Conservation (phyloP, 768 basidiomycete genomes). For the Lactarius sp. region DNA sequence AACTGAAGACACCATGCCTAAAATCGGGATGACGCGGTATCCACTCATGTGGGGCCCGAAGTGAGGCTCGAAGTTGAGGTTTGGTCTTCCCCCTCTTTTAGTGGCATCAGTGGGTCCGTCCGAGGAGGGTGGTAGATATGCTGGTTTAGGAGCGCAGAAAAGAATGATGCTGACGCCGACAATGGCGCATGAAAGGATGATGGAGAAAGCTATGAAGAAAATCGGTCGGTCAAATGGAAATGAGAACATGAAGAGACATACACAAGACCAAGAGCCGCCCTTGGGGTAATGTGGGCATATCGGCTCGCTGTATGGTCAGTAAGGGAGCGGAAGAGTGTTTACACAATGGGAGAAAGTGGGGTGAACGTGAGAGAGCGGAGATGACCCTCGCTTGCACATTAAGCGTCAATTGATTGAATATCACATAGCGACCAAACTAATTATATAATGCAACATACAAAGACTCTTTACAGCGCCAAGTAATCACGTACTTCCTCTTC, state of each 20-base stretch:
- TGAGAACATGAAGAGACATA: not conserved
- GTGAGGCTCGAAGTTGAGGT: too few species aligned
- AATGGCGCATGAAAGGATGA: slow-evolving; percentile 7
- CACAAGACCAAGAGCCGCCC: slow-evolving; percentile 14
- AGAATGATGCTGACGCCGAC: slow-evolving; percentile 15
- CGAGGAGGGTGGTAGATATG: not conserved
- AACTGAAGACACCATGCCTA: not conserved
- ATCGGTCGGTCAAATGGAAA: not conserved
- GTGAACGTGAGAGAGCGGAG: too few species aligned
- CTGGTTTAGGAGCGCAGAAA: not conserved
- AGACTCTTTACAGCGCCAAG: slow-evolving; percentile 58
- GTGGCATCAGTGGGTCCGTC: accelerated
- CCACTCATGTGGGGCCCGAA: not conserved
- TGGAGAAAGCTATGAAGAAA: slow-evolving; percentile 7
- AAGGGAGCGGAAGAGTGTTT: not conserved
- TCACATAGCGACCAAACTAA: not conserved
- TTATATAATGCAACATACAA: not conserved
- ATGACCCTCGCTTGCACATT: too few species aligned
- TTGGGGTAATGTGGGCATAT: slow-evolving; percentile 18
- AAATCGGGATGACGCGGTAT: not conserved
- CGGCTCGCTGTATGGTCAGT: not conserved
- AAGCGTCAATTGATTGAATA: too few species aligned
- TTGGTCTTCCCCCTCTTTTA: not conserved
- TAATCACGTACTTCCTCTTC: slow-evolving; percentile 99
- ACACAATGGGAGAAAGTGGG: not conserved